Percentiles rank a stretch among this genome's conserved stretches.
Evolutionary conservation across 2,329 filamentous ascomycete species (phyloP).

Genomic region (Cladophialophora psammophila): DNA sequence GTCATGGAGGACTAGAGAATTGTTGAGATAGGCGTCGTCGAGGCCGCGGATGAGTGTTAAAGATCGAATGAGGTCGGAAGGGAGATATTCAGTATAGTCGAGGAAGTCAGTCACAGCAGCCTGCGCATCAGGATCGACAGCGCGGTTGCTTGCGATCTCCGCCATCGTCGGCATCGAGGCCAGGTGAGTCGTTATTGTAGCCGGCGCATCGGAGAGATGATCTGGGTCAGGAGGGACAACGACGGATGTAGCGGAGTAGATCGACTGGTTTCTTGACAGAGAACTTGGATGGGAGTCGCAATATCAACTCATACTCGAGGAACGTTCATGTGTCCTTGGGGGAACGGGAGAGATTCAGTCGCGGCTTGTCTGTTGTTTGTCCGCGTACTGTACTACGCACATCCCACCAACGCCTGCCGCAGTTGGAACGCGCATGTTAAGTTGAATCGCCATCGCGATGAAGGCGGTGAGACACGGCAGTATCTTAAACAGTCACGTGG

Average conservation of each 20-base stretch:
- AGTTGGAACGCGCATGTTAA: slow-evolving; percentile 18
- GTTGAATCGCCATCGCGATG: slow-evolving; percentile 9
- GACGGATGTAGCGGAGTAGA: background rate
- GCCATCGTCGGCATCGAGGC: slow-evolving; percentile 47
- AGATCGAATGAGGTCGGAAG: slow-evolving; percentile 69
- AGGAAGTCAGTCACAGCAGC: slow-evolving; percentile 72
- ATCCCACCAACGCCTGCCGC: slow-evolving; percentile 13
- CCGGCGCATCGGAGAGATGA: slow-evolving; percentile 29
- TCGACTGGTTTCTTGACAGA: background rate
- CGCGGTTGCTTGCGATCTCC: slow-evolving; percentile 52
- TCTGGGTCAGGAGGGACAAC: background rate
- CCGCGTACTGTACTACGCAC: background rate
- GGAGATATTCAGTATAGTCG: slow-evolving; percentile 73
- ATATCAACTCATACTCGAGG: background rate
- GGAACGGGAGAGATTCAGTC: background rate
- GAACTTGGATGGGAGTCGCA: background rate
- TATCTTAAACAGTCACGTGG: slow-evolving; percentile 20
- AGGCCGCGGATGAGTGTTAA: slow-evolving; percentile 65
- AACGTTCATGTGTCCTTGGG: background rate
- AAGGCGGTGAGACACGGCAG: slow-evolving; percentile 29
- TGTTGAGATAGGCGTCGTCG: slow-evolving; percentile 54
- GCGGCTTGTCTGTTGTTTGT: slow-evolving; percentile 10
- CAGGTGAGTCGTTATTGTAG: slow-evolving; percentile 32
- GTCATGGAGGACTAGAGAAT: slow-evolving; percentile 51
- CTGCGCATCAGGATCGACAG: slow-evolving; percentile 69